Conservation (phyloP, 495 filamentous ascomycete genomes). For the Lasiosphaeria ovina region DNA sequence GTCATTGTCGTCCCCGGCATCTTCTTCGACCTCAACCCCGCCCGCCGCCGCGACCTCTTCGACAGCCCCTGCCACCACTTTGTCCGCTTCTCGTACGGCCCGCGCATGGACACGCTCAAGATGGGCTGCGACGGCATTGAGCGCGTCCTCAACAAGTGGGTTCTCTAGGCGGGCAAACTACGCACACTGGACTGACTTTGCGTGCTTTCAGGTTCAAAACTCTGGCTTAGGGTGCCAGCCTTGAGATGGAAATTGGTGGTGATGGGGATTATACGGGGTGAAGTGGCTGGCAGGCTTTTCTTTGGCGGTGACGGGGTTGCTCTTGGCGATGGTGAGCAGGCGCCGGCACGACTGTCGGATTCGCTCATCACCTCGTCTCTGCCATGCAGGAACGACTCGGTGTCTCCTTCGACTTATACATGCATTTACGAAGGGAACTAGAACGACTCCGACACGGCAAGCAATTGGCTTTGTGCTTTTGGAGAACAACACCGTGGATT, state of each 20-base stretch:
- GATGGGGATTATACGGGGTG: background rate
- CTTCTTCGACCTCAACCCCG: conserved; percentile 88
- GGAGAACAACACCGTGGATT: no score
- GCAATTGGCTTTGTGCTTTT: no score
- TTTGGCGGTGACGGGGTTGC: background rate
- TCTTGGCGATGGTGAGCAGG: no score
- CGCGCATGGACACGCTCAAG: conserved; percentile 80
- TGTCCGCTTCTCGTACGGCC: conserved; percentile 87
- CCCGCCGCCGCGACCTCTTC: conserved; percentile 85
- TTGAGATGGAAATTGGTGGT: no score
- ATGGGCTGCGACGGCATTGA: conserved; percentile 89
- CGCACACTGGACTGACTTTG: no score
- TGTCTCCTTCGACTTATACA: no score
- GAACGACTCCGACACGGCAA: no score
- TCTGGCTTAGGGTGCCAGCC: background rate
- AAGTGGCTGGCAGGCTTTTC: conserved; percentile 1
- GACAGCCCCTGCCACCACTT: conserved; percentile 96
- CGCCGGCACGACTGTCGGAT: no score
- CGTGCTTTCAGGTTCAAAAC: background rate
- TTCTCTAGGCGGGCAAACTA: conserved; percentile 9
- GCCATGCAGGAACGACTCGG: no score
- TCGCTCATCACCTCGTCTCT: no score
- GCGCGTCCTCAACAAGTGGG: conserved; percentile 67
- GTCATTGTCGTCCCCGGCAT: conserved; percentile 95
- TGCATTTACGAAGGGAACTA: no score